These are phyloP conservation scores for Tinospora cordifolia DNA, from an alignment of 164 flowering plant species.

Conservation along the genomic window DNA sequence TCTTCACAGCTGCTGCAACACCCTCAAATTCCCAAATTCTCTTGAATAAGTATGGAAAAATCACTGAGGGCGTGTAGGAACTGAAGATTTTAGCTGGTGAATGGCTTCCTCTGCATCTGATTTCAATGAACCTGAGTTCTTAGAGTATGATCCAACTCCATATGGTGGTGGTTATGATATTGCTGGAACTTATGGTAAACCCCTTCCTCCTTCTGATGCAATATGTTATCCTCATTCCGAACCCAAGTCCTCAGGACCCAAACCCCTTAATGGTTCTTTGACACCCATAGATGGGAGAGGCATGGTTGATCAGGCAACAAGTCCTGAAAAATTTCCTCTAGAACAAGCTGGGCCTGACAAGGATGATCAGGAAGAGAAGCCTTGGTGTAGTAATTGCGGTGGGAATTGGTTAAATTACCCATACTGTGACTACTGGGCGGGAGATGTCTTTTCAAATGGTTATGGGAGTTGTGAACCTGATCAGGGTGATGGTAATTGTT, in stretches of 20 bases:
- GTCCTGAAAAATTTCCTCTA: conserved; percentile 10
- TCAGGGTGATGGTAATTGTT: conserved; percentile 2
- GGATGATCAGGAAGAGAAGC: conserved; percentile 12
- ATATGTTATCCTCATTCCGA: conserved; percentile 53
- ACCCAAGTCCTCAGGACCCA: not conserved
- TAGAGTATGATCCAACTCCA: conserved; percentile 70
- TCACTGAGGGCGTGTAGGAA: not conserved
- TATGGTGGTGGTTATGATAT: conserved; percentile 70
- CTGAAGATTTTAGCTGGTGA: not conserved
- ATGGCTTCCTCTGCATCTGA: conserved; percentile 22
- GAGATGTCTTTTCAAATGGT: conserved; percentile 7
- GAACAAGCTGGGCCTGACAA: conserved; percentile 4
- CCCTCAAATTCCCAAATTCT: not conserved
- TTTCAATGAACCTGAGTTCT: conserved; percentile 31
- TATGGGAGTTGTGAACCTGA: conserved; percentile 3
- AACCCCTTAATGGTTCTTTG: conserved; percentile 1
- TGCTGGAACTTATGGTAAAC: conserved; percentile 47
- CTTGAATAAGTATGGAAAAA: not conserved
- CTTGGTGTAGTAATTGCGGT: not conserved
- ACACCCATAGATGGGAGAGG: conserved; percentile 19
- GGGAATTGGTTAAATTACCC: conserved; percentile 4
- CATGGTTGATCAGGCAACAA: conserved; percentile 6
- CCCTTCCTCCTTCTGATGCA: conserved; percentile 58
- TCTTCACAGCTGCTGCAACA: not conserved
- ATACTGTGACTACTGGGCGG: not conserved